These are phyloP conservation scores for Multifurca ochricompacta DNA, from an alignment of 768 basidiomycete species.

Conservation along the genomic window DNA sequence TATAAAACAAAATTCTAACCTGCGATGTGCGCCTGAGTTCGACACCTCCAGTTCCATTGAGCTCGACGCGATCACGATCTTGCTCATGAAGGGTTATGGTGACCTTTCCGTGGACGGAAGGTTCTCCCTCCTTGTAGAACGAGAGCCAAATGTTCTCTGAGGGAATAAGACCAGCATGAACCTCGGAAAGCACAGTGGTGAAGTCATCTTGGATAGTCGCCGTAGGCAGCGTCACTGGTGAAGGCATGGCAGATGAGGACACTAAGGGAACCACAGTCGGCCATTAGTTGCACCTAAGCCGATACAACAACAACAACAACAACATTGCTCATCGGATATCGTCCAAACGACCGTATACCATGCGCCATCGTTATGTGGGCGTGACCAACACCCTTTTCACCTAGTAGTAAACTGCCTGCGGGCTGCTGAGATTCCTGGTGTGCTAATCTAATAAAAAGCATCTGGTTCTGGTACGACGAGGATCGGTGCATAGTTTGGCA, in stretches of 20 bases:
- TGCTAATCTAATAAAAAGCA: too few relatives aligned
- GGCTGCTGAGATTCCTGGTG: too few relatives aligned
- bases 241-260: neutral
- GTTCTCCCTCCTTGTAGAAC: slow-evolving; percentile 18
- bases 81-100: slow-evolving; percentile 13
- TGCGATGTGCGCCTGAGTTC: slow-evolving; percentile 10
- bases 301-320: too few relatives aligned
- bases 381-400: too few relatives aligned
- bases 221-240: slow-evolving; percentile 7
- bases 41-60: slow-evolving; percentile 10
- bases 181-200: slow-evolving; percentile 16
- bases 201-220: slow-evolving; percentile 21
- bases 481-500: too few relatives aligned
- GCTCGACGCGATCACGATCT: slow-evolving; percentile 19
- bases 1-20: neutral
- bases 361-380: too few relatives aligned
- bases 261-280: neutral
- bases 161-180: slow-evolving; percentile 16
- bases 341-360: too few relatives aligned
- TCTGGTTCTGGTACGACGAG: too few relatives aligned
- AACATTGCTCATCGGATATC: too few relatives aligned
- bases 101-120: slow-evolving; percentile 19
- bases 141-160: slow-evolving; percentile 21
- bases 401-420: too few relatives aligned
- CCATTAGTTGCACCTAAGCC: neutral